Evolutionary conservation across 257 asterid species (phyloP).

Genomic region (Penstemon eatonii): DNA sequence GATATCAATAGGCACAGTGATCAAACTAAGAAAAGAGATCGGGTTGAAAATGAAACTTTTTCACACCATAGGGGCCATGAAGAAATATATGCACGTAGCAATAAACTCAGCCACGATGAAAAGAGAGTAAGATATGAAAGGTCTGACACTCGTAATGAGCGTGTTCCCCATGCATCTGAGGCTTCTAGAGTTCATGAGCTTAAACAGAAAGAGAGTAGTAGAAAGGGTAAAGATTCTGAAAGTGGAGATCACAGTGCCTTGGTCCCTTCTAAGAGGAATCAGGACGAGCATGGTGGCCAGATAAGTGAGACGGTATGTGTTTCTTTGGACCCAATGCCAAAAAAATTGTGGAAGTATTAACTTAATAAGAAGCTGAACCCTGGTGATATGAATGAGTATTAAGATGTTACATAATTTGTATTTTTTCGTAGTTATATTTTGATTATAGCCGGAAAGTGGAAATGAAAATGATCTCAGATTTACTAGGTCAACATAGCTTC

Average conservation of each 20-base stretch:
- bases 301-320: slow-evolving; percentile 78
- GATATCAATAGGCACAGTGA: slow-evolving; percentile 62
- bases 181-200: slow-evolving; percentile 56
- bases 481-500: slow-evolving; percentile 25
- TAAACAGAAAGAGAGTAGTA: slow-evolving; percentile 52
- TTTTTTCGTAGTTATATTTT: neutral
- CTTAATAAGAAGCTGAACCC: slow-evolving; percentile 29
- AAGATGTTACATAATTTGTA: slow-evolving; percentile 25
- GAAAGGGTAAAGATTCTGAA: slow-evolving; percentile 74
- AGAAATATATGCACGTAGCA: slow-evolving; percentile 57
- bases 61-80: slow-evolving; percentile 69
- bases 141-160: slow-evolving; percentile 58
- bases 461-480: slow-evolving; percentile 16
- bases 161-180: slow-evolving; percentile 55
- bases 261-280: slow-evolving; percentile 54
- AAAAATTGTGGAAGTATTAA: slow-evolving; percentile 26
- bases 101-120: slow-evolving; percentile 47
- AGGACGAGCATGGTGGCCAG: slow-evolving; percentile 56
- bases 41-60: slow-evolving; percentile 59
- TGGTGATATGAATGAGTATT: slow-evolving; percentile 24
- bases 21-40: slow-evolving; percentile 70
- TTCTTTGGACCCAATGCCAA: slow-evolving; percentile 40
- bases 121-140: slow-evolving; percentile 74
- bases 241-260: slow-evolving; percentile 52
- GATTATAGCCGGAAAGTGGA: slow-evolving; percentile 19